These are phyloP conservation scores for Claviceps spartinae DNA, from an alignment of 2,329 filamentous ascomycete species.

Conservation along the genomic window DNA sequence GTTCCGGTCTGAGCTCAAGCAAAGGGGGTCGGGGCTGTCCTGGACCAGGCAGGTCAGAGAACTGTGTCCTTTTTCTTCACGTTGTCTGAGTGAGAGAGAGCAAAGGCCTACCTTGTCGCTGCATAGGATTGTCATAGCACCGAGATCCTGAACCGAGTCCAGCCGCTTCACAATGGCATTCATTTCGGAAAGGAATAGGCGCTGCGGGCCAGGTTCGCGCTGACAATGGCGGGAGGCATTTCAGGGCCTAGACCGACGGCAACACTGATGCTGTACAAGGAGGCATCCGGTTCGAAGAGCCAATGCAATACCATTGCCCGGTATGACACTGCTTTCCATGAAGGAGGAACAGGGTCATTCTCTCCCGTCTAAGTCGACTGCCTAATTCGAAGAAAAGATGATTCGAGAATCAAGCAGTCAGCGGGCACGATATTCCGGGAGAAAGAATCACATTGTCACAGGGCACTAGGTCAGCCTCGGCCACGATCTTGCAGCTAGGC, in stretches of 20 bases:
- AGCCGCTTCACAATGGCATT: conserved; percentile 23
- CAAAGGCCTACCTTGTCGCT: conserved; percentile 14
- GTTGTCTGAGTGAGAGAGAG: background rate
- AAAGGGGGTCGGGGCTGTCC: too few relatives aligned
- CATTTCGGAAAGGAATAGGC: conserved; percentile 17
- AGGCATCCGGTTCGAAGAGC: conserved; percentile 14
- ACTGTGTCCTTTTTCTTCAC: background rate
- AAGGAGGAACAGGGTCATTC: conserved; percentile 13
- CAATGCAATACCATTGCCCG: conserved; percentile 14
- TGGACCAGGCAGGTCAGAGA: background rate
- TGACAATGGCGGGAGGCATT: conserved; percentile 18
- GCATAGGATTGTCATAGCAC: conserved; percentile 17
- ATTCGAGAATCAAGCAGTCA: conserved; percentile 16
- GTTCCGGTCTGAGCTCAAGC: conserved; percentile 12
- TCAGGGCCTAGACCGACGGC: conserved; percentile 17
- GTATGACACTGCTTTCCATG: conserved; percentile 17
- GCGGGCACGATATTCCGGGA: conserved; percentile 14
- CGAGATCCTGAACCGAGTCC: conserved; percentile 17
- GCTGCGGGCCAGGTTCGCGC: conserved; percentile 16
- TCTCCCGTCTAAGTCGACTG: conserved; percentile 20
- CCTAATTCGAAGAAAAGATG: conserved; percentile 15
- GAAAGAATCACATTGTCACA: conserved; percentile 13
- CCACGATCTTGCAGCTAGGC: conserved; percentile 2
- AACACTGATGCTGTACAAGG: conserved; percentile 17
- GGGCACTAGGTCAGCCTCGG: conserved; percentile 11